phyloP scores from a whole-genome alignment of 768 basidiomycete genomes.

The Pisolithus albus region DNA sequence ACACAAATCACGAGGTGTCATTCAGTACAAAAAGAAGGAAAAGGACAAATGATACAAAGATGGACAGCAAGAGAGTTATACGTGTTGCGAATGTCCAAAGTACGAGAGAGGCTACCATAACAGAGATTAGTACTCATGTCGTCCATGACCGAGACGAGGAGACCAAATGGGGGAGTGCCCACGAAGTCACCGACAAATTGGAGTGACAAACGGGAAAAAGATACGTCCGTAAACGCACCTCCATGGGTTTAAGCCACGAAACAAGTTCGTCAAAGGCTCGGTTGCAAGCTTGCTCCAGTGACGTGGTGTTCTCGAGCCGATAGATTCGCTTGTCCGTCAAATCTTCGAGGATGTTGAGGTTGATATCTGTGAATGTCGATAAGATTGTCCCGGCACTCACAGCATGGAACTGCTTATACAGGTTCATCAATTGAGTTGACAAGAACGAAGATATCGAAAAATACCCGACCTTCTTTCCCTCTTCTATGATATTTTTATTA shows the following conservation, averaged over 20 bases:
- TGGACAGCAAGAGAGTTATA: too few species aligned
- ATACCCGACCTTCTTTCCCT: background rate
- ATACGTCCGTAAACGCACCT: background rate
- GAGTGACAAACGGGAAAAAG: too few species aligned
- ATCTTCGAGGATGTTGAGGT: slow-evolving; percentile 9
- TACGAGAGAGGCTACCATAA: too few species aligned
- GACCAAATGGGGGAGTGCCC: too few species aligned
- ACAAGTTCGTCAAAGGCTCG: background rate
- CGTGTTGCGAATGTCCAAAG: too few species aligned
- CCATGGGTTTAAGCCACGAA: background rate
- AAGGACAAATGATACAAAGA: too few species aligned
- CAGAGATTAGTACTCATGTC: too few species aligned
- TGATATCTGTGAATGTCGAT: slow-evolving; percentile 4
- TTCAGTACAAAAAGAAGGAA: too few species aligned
- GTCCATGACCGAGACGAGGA: too few species aligned
- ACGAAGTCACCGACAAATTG: too few species aligned
- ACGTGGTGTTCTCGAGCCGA: slow-evolving; percentile 13
- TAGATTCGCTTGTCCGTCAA: slow-evolving; percentile 23
- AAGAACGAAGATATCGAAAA: background rate
- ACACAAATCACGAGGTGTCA: too few species aligned
- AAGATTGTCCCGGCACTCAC: slow-evolving; percentile 2
- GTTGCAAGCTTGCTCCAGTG: background rate
- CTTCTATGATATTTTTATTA: too few species aligned
- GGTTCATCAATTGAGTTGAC: background rate
- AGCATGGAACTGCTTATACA: background rate